phyloP scores from a whole-genome alignment of 768 basidiomycete species.

The Epithele typhae region DNA sequence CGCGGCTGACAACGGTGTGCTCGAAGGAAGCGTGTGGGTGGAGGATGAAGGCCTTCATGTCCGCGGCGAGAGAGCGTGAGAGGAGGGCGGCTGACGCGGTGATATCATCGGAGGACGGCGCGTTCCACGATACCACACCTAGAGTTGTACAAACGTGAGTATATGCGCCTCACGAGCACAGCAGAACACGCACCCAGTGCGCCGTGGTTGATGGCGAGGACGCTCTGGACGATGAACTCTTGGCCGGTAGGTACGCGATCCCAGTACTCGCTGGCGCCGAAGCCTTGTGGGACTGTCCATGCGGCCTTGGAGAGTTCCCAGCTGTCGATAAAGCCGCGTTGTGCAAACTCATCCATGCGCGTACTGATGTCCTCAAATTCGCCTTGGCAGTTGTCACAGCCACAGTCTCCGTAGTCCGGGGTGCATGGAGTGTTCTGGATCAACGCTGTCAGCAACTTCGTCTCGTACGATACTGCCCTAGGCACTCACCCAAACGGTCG shows the following conservation, averaged over 20 bases:
- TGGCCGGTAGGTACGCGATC: slow-evolving; percentile 58
- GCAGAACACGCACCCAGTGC: slow-evolving; percentile 37
- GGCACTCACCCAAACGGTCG: slow-evolving; percentile 42
- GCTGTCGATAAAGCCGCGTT: slow-evolving; percentile 56
- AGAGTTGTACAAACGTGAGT: too few species aligned
- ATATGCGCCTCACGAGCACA: too few species aligned
- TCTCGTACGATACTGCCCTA: neutral
- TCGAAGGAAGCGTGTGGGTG: slow-evolving; percentile 23
- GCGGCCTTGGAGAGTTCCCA: slow-evolving; percentile 67
- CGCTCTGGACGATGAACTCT: slow-evolving; percentile 63
- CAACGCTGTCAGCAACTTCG: neutral
- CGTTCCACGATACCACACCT: slow-evolving; percentile 38
- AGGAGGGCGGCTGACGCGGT: slow-evolving; percentile 32
- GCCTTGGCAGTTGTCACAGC: slow-evolving; percentile 68
- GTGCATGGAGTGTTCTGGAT: slow-evolving; percentile 49
- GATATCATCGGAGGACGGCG: slow-evolving; percentile 37
- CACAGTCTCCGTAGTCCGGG: slow-evolving; percentile 65
- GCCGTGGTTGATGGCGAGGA: slow-evolving; percentile 69
- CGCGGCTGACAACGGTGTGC: slow-evolving; percentile 14
- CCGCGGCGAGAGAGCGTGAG: slow-evolving; percentile 25
- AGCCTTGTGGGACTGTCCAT: slow-evolving; percentile 81
- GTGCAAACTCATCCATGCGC: slow-evolving; percentile 61
- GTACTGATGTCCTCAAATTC: slow-evolving; percentile 63
- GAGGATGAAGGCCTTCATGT: slow-evolving; percentile 28
- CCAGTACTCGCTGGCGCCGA: slow-evolving; percentile 64